Base-by-base conservation (phyloP, 345 rosid species). In the Geranium rotundifolium region DNA sequence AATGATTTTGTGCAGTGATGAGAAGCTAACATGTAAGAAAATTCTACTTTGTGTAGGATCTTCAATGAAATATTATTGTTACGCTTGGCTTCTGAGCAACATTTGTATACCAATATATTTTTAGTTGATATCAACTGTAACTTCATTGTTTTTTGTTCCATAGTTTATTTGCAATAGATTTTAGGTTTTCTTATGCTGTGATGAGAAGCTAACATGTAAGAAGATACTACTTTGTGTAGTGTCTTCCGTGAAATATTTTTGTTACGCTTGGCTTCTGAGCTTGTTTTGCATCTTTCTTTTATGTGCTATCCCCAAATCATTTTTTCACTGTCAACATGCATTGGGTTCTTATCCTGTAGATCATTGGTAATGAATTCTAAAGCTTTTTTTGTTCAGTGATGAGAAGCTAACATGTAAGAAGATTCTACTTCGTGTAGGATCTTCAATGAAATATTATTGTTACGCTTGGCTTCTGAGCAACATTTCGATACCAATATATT, bases 401-500 rank as follows among this genome's bases (percentile, higher is more conserved):
- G 89, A 80, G 68, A 72, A 67, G 8, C 59, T 81, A 78, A 80
- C 81, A 75, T 75, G 72, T 78, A 70, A 80, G 84, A 69, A 72
- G 80, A 54, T 61, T 60, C 64, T 67, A 57, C 5, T 13, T 20
- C 46, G 37, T 64, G 27, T 72, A 72, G 77, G 52, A 68, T 66
- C 80, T 78, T 76, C 74, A 16, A 58, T 83, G 88, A 81, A 69
- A 76, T 85, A 18, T 66, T 19, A 61, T 64, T 75, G 82, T 78
- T 78, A 73, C 79, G 79, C 79, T 67, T 79, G 84, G 79, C 79
- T 85, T 78, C 77, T 85, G 90, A 82, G 65, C 27, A n/a, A n/a
- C n/a, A n/a, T n/a, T n/a, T n/a, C n/a, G n/a, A n/a, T n/a, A n/a
- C n/a, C n/a, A n/a, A n/a, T n/a, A n/a, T n/a, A n/a, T n/a, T n/a